These are phyloP conservation scores for Zygotorulaspora chibaensis DNA, from an alignment of 805 yeast genomes.

Conservation along the genomic window DNA sequence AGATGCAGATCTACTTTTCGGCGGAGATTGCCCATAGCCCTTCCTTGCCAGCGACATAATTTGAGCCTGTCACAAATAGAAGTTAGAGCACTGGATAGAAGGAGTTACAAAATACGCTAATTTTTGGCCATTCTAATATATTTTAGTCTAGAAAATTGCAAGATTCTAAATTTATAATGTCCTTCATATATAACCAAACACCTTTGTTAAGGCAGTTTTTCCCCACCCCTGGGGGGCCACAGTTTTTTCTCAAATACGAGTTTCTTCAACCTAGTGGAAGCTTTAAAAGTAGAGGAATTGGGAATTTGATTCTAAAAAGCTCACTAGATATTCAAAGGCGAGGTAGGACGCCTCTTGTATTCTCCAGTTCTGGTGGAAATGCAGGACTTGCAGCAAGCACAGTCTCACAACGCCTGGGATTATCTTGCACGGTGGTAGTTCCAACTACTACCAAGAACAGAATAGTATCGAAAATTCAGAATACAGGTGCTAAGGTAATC, in stretches of 20 bases:
- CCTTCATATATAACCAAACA: no score
- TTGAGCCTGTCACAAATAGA: no score
- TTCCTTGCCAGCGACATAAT: no score
- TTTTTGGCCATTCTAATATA: no score
- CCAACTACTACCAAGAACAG: conserved; percentile 45
- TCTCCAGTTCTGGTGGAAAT: conserved; percentile 53
- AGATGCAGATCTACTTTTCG: no score
- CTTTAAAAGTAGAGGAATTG: conserved; percentile 52
- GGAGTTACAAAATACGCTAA: no score
- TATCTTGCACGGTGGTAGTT: conserved; percentile 54
- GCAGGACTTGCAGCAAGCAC: conserved; percentile 48
- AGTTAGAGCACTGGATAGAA: no score
- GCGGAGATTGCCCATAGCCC: no score
- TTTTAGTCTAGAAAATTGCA: no score
- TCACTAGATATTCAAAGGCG: conserved; percentile 26
- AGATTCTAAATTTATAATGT: no score
- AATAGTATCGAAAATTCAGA: conserved; percentile 42
- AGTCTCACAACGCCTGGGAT: conserved; percentile 32
- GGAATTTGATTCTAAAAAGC: conserved; percentile 38
- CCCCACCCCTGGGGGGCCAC: conserved; percentile 7
- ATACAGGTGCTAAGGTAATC: conserved; percentile 47
- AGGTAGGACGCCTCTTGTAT: conserved; percentile 33
- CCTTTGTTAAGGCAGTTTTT: no score
- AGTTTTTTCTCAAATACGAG: conserved; percentile 45
- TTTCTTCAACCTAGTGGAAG: conserved; percentile 51